Evolutionary conservation across 1,139 yeast species (phyloP), one percentile per base, ranked within the genome.

Genomic region (Saccharomycopsis hybrid): DNA sequence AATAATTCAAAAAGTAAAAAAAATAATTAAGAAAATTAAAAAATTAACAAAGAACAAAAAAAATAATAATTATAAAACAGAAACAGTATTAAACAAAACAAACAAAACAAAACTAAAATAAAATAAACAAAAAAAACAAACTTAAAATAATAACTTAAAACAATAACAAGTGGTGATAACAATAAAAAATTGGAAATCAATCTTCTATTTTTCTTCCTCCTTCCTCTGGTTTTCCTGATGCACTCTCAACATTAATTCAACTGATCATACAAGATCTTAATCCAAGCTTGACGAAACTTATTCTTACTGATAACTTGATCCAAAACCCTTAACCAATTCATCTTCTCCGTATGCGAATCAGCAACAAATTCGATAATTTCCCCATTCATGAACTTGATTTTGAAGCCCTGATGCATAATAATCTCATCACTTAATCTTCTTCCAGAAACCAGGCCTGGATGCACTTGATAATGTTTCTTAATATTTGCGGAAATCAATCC

Each of bases 291-390:
- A 58, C 77, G 71, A 51, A 71, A 68, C 47, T 63, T 72, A 61
- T 78, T 76, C 57, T 76, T 68, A 54, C 71, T 70, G 27, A 81
- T 73, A 36, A 82, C 74, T 48, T 69, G 69, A 56, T 80, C 82
- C 47, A 84, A 62, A 3, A 70, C 61, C 2, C 63, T 56, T 47
- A 80, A 73, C 94, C 94, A 85, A 50, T 66, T 67, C 32, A 62
- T 60, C 63, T 78, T 79, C 48, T 77, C 82, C n/a, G 63, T 64
- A 50, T 68, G 70, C 49, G 75, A 76, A 46, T 84, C 85, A 24
- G 89, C 85, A 8, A 82, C 83, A 60, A 85, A 81, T 53, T 77
- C 83, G 51, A 85, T 82, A 3, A 75, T 68, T 62, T 85, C 94
- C 2, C 83, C 85, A 61, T 85, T 81, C 43, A 77, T 74, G 62